phyloP scores from a whole-genome alignment of 495 filamentous ascomycete species.

The Penicillium soppii region DNA sequence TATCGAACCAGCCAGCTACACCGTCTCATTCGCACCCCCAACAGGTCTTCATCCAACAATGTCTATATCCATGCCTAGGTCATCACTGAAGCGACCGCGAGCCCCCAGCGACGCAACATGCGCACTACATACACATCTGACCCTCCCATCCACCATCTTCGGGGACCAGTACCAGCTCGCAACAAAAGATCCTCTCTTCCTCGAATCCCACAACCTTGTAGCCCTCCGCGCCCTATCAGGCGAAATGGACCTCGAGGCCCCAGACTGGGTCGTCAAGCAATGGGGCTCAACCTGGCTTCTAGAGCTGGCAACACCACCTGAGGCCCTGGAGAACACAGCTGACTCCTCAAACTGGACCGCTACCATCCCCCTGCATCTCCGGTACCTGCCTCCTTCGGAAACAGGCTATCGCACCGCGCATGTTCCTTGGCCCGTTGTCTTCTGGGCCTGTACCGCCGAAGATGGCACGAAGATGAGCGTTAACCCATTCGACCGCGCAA shows the following conservation, averaged over 20 bases:
- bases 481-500: constrained; percentile 82
- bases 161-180: constrained; percentile 82
- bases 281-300: constrained; percentile 85
- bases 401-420: constrained; percentile 45
- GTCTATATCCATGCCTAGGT: constrained; percentile 49
- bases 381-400: constrained; percentile 66
- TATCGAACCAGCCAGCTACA: constrained; percentile 43
- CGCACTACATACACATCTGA: constrained; percentile 78
- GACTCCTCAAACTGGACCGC: constrained; percentile 58
- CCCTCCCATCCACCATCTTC: constrained; percentile 81
- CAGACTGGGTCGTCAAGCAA: constrained; percentile 69
- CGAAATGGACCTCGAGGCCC: constrained; percentile 90
- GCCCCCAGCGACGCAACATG: constrained; percentile 51
- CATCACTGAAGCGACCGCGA: constrained; percentile 31
- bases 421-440: constrained; percentile 76
- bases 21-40: constrained; percentile 58
- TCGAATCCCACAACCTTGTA: constrained; percentile 71
- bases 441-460: constrained; percentile 86
- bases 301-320: constrained; percentile 59
- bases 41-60: constrained; percentile 89
- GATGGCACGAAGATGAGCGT: constrained; percentile 70
- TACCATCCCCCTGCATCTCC: constrained; percentile 82
- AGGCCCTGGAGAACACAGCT: constrained; percentile 2
- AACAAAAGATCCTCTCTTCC: constrained; percentile 62
- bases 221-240: constrained; percentile 66